phyloP scores from a whole-genome alignment of 2,329 filamentous ascomycete species.

The Xylariales sp. region DNA sequence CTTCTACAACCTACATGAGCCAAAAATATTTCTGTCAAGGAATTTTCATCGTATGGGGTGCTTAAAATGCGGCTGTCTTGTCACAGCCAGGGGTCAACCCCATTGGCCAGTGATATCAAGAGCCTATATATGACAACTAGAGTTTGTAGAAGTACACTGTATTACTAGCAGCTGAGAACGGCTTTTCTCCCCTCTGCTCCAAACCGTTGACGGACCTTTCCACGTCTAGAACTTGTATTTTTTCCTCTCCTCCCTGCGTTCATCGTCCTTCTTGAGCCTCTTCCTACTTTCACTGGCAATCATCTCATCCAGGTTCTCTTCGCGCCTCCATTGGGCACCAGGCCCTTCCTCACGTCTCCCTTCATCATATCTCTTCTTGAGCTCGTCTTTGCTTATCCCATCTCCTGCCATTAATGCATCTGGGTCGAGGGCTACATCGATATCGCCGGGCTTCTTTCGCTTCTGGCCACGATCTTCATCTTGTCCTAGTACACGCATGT shows the following conservation, averaged over 20 bases:
- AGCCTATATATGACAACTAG: too few relatives aligned
- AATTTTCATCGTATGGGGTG: too few relatives aligned
- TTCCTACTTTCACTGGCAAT: conserved; percentile 92
- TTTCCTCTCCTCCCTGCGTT: conserved; percentile 64
- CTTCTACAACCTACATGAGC: too few relatives aligned
- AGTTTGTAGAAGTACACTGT: too few relatives aligned
- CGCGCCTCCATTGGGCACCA: conserved; percentile 66
- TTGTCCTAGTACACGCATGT: conserved; percentile 70
- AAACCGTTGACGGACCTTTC: too few relatives aligned
- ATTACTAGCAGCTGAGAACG: too few relatives aligned
- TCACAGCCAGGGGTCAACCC: too few relatives aligned
- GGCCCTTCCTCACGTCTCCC: conserved; percentile 61
- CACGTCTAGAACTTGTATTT: conserved; percentile 43
- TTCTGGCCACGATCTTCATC: conserved; percentile 71
- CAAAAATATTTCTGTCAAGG: too few relatives aligned
- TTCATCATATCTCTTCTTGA: conserved; percentile 76
- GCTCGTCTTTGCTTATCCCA: conserved; percentile 78
- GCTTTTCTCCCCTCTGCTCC: too few relatives aligned
- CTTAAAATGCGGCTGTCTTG: too few relatives aligned
- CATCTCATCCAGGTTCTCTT: conserved; percentile 93
- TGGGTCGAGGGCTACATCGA: conserved; percentile 87
- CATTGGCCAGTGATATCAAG: too few relatives aligned
- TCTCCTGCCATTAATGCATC: conserved; percentile 73
- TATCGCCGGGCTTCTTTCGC: conserved; percentile 92
- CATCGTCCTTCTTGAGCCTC: conserved; percentile 81